Evolutionary conservation across 208 protist species (phyloP), one percentile per base, ranked within the genome.

Genomic region (Leptomonas seymouri): DNA sequence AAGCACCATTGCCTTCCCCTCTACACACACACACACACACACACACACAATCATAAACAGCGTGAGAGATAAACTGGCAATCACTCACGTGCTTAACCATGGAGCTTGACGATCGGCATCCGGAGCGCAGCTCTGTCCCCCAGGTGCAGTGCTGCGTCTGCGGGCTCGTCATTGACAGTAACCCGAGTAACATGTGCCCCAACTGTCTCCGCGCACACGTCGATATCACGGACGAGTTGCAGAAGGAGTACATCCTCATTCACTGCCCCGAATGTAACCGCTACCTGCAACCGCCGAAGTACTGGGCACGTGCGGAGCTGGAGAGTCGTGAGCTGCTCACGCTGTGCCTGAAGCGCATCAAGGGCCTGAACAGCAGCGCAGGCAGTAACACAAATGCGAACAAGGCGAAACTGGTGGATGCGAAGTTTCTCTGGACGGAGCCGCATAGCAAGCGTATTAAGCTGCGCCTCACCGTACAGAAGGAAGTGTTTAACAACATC

Each of bases 341-440:
- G 8, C 48, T 99, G 9, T 99, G 98, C 67, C 79, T 99, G 20
- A 99, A 99, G 70, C 86, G 93, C 44, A 86, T 99, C 28, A 98
- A 97, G 68, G 98, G 97, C 16, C 80, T 99, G 28, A 97, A 80
- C 66, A 89, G 78, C 62, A 93, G 78, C 51, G 66, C 86, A 0
- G 78, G 98, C 59, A 85, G 99, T 27, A 99, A 99, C 65, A 86
- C 81, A 25, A 93, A 90, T 62, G 97, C 94, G 20, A 82, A 98
- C 48, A 97, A 98, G 70, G 93, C 99, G 28, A 98, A 98, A 66
- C 86, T 99, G 15, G 73, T 99, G 0, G 99, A 99, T 85, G 99
- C 99, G 5, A 91, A 87, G 36, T 99, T 99, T 74, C 75, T 99
- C 20, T 99, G 98, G 98, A 99, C 99, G 3, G 99, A 99, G 85